Evolutionary conservation across 306 rosid genomes (phyloP), one percentile per base, ranked within the genome.

Genomic region (Cucumis sativus): DNA sequence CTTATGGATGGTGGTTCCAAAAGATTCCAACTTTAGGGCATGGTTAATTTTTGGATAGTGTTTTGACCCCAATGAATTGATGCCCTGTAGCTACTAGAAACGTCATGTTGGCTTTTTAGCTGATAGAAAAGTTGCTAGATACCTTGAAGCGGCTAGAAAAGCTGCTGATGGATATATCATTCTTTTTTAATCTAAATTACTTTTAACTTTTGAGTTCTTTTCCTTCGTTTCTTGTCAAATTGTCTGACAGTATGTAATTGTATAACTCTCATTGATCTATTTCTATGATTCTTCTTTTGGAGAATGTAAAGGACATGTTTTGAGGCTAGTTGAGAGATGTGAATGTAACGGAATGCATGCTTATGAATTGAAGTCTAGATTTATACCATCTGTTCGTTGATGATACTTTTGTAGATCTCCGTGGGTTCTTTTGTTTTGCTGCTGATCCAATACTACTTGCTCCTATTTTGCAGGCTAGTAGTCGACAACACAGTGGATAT

Each of bases 401-500:
- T 20, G 56, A 9, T 7, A 68, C 55, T 43, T 68, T 4, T 67
- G 55, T 43, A 68, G 10, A 40, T 12, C n/a, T 45, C 59, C 6
- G 6, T 47, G 14, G 18, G 21, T 23, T 70, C 21, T 70, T 23
- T 70, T 70, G 39, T 70, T 70, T 70, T 70, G n/a, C 8, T 30
- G 15, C 14, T 47, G 58, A 25, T 49, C 17, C 20, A 47, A 71
- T 47, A 18, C 74, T 77, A 69, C 37, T 76, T 3, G 78, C 82
- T 49, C 69, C 41, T 30, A 66, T 62, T 79, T 84, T 80, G 66
- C 91, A 95, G 98, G 92, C 92, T 95, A 83, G 91, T 95, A 74
- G 96, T 89, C 54, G 82, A 90, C 86, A 78, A 72, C 81, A 90
- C 92, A n/a, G 82, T 89, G 63, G 93, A 89, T 76, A 80, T 89